phyloP scores from a whole-genome alignment of 805 yeast genomes.

The Danielozyma ontarioensis region DNA sequence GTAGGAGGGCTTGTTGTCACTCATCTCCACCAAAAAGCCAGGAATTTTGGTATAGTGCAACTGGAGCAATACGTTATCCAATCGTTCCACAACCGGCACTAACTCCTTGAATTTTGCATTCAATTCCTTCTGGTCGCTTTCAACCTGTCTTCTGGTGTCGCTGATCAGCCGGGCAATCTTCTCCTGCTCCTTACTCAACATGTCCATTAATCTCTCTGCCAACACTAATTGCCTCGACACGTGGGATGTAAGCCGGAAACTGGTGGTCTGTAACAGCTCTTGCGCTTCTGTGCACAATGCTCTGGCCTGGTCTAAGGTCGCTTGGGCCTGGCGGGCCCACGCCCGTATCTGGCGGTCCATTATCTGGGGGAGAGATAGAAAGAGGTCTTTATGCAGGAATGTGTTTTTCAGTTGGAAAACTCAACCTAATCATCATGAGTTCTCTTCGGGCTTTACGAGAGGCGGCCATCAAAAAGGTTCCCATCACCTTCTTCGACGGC shows the following conservation, averaged over 20 bases:
- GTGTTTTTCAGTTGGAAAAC: neutral
- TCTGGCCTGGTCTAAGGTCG: conserved; percentile 25
- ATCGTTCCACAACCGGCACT: conserved; percentile 17
- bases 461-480: conserved; percentile 17
- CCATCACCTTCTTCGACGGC: conserved; percentile 16
- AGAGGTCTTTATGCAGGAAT: neutral
- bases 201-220: conserved; percentile 9
- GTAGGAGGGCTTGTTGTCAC: conserved; percentile 1
- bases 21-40: conserved; percentile 7
- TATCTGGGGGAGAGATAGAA: no score
- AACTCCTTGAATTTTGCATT: conserved; percentile 9
- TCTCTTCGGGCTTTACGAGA: conserved; percentile 24
- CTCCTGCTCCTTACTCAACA: conserved; percentile 11
- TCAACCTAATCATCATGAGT: conserved; percentile 9
- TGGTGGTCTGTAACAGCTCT: conserved; percentile 19
- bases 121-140: conserved; percentile 8
- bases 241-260: conserved; percentile 14
- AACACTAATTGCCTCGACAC: conserved; percentile 20
- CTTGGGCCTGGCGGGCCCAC: conserved; percentile 28
- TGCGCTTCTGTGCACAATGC: conserved; percentile 30
- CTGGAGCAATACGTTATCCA: conserved; percentile 19
- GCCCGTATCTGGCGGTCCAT: no score
- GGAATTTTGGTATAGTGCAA: conserved; percentile 28
- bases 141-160: conserved; percentile 8
- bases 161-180: conserved; percentile 10